These are phyloP conservation scores for Rubus parviflorus DNA, from an alignment of 306 rosid genomes.

Conservation along the genomic window DNA sequence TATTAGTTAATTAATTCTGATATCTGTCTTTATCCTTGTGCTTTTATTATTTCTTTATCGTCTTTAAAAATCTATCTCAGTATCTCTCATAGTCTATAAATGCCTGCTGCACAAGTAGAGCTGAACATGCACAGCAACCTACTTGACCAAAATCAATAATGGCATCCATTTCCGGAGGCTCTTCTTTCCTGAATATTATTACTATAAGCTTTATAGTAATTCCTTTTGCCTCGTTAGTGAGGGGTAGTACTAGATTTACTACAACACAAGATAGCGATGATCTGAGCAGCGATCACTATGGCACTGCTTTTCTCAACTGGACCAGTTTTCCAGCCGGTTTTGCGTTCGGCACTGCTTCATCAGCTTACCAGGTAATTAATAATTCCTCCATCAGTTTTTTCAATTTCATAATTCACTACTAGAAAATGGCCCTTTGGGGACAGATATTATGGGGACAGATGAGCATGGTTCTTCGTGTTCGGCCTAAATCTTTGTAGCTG, in stretches of 20 bases:
- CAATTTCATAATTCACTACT: too few species aligned
- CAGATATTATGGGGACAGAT: too few species aligned
- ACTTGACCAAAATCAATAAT: background rate
- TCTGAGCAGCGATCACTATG: background rate
- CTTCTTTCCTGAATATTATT: background rate
- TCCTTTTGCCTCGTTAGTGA: background rate
- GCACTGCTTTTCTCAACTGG: slow-evolving; percentile 29
- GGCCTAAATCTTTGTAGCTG: background rate
- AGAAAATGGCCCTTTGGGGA: too few species aligned
- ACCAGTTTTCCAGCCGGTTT: slow-evolving; percentile 39
- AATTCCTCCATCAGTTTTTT: background rate
- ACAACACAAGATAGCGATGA: background rate
- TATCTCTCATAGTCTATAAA: background rate
- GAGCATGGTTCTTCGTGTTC: background rate
- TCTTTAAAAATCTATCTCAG: background rate
- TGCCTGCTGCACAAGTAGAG: background rate
- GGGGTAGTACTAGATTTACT: background rate
- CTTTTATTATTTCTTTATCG: background rate
- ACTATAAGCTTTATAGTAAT: background rate
- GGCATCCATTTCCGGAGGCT: slow-evolving; percentile 5
- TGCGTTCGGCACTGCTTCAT: slow-evolving; percentile 46
- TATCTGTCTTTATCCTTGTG: background rate
- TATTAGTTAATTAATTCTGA: background rate
- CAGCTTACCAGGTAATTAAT: slow-evolving; percentile 41
- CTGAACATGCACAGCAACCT: background rate